A percentile compares a stretch with the other conserved stretches of the same genome.
Conservation (phyloP, 768 basidiomycete genomes). For the Lepiota brunneoincarnata region DNA sequence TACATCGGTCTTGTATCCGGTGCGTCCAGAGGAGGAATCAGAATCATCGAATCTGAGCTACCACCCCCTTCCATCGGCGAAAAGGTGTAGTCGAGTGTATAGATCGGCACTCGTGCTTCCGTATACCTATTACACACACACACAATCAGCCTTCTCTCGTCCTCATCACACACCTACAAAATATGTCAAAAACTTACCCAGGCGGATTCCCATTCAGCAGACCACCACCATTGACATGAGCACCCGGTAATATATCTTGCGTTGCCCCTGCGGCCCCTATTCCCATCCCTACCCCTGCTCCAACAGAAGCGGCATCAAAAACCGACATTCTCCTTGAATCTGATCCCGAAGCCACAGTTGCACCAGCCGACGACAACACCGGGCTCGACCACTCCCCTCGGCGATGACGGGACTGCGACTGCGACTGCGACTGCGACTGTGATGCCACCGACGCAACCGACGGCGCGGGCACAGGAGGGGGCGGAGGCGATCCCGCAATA, state of each 20-base stretch:
- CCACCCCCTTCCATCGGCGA: neutral
- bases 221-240: no score
- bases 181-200: neutral
- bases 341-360: conserved; percentile 4
- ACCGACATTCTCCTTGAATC: conserved; percentile 7
- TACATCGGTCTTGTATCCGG: conserved; percentile 17
- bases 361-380: conserved; percentile 4
- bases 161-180: neutral
- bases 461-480: neutral
- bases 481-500: conserved; percentile 7
- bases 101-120: conserved; percentile 4
- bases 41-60: conserved; percentile 1
- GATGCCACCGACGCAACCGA: neutral
- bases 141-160: neutral
- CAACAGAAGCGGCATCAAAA: neutral
- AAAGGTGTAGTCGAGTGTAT: conserved; percentile 6
- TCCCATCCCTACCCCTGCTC: no score
- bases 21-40: conserved; percentile 15
- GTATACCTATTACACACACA: neutral
- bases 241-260: no score
- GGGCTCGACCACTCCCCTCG: neutral
- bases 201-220: neutral
- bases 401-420: neutral
- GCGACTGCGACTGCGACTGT: neutral
- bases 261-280: no score